Conservation (phyloP, 2,329 filamentous ascomycete genomes). For the Pseudopithomyces maydicus region DNA sequence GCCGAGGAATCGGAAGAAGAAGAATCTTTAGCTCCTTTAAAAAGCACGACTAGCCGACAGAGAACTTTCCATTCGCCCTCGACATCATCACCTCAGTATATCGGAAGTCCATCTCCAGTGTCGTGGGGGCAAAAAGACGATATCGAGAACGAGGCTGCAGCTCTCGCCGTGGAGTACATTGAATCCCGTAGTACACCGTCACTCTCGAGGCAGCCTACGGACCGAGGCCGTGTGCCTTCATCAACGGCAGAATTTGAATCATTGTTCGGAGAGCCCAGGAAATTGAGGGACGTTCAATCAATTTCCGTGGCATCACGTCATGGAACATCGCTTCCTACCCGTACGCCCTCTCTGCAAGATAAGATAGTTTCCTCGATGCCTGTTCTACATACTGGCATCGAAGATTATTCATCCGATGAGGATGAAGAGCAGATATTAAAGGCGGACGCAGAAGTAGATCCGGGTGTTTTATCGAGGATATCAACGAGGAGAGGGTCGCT, state of each 20-base stretch:
- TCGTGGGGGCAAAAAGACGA: neutral
- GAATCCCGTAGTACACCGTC: neutral
- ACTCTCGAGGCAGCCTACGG: neutral
- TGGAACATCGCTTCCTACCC: neutral
- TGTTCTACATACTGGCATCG: neutral
- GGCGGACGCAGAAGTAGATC: neutral
- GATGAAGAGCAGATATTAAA: neutral
- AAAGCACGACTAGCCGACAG: conserved; percentile 1
- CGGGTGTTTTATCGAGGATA: neutral
- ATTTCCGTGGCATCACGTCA: neutral
- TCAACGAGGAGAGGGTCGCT: neutral
- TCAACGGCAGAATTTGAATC: neutral
- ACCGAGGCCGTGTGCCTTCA: neutral
- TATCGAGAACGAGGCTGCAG: neutral
- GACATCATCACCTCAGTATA: neutral
- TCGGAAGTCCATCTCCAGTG: neutral
- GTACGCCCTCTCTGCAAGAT: neutral
- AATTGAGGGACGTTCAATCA: too few species aligned
- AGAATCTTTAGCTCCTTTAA: neutral
- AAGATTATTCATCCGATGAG: neutral
- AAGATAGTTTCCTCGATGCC: neutral
- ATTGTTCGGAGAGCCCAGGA: neutral
- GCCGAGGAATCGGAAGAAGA: conserved; percentile 10
- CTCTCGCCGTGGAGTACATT: conserved; percentile 2
- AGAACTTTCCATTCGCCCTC: neutral